Percentiles rank a stretch among this genome's conserved stretches.
These are phyloP conservation scores for Kwoniella newhampshirensis DNA, from an alignment of 768 basidiomycete genomes.

Conservation along the genomic window DNA sequence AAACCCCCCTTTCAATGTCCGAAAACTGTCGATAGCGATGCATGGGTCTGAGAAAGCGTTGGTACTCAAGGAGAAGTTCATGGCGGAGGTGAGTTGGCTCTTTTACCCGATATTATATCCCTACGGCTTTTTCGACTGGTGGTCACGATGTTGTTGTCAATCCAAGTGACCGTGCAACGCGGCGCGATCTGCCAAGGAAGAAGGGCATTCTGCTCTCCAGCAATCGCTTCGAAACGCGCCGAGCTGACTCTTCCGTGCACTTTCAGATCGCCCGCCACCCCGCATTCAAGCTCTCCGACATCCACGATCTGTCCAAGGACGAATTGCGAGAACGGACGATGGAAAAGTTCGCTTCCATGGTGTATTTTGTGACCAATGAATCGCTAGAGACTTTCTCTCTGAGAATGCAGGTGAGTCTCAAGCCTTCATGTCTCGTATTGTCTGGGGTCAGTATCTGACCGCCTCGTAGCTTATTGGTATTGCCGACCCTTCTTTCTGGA, in stretches of 20 bases:
- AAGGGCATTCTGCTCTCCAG: background rate
- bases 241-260: background rate
- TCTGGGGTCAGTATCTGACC: background rate
- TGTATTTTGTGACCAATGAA: slow-evolving; percentile 56
- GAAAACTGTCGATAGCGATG: slow-evolving; percentile 50
- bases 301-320: slow-evolving; percentile 54
- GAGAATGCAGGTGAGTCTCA: slow-evolving; percentile 54
- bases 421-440: background rate
- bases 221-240: slow-evolving; percentile 2
- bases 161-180: too few species aligned
- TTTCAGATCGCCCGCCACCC: slow-evolving; percentile 53
- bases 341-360: slow-evolving; percentile 55
- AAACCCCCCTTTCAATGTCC: slow-evolving; percentile 49
- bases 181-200: too few species aligned
- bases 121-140: background rate
- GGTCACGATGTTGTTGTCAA: too few species aligned
- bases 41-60: slow-evolving; percentile 52
- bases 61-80: slow-evolving; percentile 52
- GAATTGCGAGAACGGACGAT: slow-evolving; percentile 55
- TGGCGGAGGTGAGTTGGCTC: slow-evolving; percentile 47
- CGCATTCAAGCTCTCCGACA: slow-evolving; percentile 54
- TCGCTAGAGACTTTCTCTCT: slow-evolving; percentile 53
- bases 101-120: too few species aligned
- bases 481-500: slow-evolving; percentile 56
- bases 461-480: slow-evolving; percentile 44